phyloP scores from a whole-genome alignment of 2,329 filamentous ascomycete species.

The Fusarium decemcellulare region DNA sequence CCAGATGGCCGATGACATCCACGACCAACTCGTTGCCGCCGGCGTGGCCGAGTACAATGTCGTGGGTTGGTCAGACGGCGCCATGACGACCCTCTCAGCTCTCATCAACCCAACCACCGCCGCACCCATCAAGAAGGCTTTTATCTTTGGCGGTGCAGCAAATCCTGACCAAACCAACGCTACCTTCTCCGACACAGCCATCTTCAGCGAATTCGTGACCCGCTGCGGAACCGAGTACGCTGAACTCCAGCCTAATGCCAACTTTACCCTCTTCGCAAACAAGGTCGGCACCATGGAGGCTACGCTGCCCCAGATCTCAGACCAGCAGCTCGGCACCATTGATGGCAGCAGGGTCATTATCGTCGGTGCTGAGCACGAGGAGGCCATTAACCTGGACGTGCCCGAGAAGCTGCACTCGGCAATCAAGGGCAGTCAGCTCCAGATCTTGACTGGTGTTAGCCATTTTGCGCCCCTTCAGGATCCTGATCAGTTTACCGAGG shows the following conservation, averaged over 20 bases:
- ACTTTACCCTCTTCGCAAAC: constrained; percentile 54
- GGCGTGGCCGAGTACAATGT: constrained; percentile 51
- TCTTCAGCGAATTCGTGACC: constrained; percentile 53
- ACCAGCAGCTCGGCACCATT: constrained; percentile 47
- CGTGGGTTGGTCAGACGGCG: constrained; percentile 60
- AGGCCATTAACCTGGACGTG: constrained; percentile 57
- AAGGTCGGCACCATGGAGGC: constrained; percentile 55
- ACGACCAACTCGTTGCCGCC: constrained; percentile 48
- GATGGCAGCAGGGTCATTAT: constrained; percentile 49
- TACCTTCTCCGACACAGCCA: constrained; percentile 49
- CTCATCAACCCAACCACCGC: constrained; percentile 51
- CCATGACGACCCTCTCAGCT: constrained; percentile 54
- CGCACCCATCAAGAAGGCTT: constrained; percentile 55
- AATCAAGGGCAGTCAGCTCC: constrained; percentile 54
- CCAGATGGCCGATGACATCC: constrained; percentile 54
- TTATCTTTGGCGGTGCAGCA: constrained; percentile 55
- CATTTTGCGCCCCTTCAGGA: constrained; percentile 61
- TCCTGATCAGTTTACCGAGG: constrained; percentile 52
- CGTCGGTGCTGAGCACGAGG: constrained; percentile 51
- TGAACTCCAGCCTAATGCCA: constrained; percentile 51
- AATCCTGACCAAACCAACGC: constrained; percentile 52
- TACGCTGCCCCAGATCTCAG: constrained; percentile 52
- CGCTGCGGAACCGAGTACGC: constrained; percentile 55
- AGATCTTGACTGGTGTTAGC: constrained; percentile 55
- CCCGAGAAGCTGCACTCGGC: constrained; percentile 51